phyloP scores from a whole-genome alignment of 1,139 yeast species.

The Diutina pseudorugosa region DNA sequence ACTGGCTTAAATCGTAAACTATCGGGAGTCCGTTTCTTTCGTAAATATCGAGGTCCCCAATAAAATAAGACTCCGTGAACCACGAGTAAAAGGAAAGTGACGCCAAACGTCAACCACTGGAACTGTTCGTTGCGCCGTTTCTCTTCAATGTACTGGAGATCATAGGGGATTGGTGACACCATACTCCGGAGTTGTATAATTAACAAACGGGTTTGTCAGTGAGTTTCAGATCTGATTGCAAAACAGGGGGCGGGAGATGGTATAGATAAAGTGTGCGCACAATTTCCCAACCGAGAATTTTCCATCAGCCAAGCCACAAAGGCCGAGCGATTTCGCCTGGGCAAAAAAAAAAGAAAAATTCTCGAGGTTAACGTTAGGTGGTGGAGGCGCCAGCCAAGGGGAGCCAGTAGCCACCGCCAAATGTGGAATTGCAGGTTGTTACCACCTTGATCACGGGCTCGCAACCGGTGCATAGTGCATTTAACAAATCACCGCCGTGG shows the following conservation, averaged over 20 bases:
- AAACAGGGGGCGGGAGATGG: too few species aligned
- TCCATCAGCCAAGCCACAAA: too few species aligned
- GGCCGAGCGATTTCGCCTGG: too few species aligned
- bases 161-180: constrained; percentile 13
- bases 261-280: neutral
- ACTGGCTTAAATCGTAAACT: constrained; percentile 8
- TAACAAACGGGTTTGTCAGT: too few species aligned
- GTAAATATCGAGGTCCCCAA: constrained; percentile 25
- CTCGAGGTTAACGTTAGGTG: too few species aligned
- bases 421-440: too few species aligned
- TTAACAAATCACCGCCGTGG: neutral
- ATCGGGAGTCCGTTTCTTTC: constrained; percentile 8
- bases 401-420: too few species aligned
- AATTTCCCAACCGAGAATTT: too few species aligned
- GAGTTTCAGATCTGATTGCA: too few species aligned
- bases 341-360: too few species aligned
- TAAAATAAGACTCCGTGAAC: constrained; percentile 30
- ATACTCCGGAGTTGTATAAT: neutral
- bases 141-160: constrained; percentile 25
- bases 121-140: constrained; percentile 19
- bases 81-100: constrained; percentile 16
- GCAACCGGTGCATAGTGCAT: neutral
- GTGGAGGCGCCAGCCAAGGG: too few species aligned
- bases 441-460: too few species aligned
- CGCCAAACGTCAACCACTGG: constrained; percentile 24